Percentiles rank a stretch among this genome's conserved stretches.
phyloP scores from a whole-genome alignment of 148 eudicot species.

The Chenopodium berlandieri region DNA sequence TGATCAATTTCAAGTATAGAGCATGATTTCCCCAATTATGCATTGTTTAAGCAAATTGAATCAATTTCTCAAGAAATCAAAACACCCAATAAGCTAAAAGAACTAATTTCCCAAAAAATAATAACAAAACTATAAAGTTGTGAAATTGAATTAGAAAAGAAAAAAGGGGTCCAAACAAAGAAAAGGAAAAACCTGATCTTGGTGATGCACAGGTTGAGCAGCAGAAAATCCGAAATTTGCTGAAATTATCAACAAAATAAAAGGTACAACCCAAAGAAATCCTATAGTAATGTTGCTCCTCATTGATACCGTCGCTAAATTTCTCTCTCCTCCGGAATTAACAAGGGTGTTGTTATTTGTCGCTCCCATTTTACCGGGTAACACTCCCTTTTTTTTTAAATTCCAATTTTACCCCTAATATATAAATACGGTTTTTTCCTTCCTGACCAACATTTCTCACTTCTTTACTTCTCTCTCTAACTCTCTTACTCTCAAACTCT shows the following conservation, averaged over 20 bases:
- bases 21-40: not conserved
- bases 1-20: not conserved
- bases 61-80: not conserved
- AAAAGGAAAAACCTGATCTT: constrained; percentile 16
- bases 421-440: too few relatives aligned
- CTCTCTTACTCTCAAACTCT: too few relatives aligned
- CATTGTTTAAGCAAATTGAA: not conserved
- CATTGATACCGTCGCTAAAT: not conserved
- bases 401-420: too few relatives aligned
- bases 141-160: not conserved
- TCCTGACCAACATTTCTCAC: too few relatives aligned
- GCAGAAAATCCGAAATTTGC: not conserved
- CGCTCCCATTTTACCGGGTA: too few relatives aligned
- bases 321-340: not conserved
- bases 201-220: constrained; percentile 4
- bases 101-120: not conserved
- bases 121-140: not conserved
- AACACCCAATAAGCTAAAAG: not conserved
- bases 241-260: not conserved
- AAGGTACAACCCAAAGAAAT: not conserved
- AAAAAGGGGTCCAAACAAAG: not conserved
- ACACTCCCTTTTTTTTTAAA: too few relatives aligned
- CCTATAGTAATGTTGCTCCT: not conserved
- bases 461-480: too few relatives aligned
- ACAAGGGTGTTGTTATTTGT: too few relatives aligned